Conservation (phyloP, 306 rosid species). For the Hylodesmum podocarpum region DNA sequence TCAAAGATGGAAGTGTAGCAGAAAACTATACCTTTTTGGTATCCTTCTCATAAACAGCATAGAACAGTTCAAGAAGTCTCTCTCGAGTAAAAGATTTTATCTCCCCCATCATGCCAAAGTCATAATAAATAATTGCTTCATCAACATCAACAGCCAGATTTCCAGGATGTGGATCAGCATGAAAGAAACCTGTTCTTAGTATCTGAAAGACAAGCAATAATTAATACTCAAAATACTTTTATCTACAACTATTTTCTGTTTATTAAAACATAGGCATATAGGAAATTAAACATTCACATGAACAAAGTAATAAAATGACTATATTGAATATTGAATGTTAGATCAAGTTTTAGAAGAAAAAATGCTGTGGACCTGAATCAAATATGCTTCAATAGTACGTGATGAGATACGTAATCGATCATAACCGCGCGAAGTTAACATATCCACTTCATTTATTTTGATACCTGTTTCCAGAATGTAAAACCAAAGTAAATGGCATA, state of each 20-base stretch:
- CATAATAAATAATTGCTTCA: constrained; percentile 83
- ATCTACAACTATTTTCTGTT: background rate
- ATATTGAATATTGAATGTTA: constrained; percentile 15
- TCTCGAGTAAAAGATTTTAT: constrained; percentile 86
- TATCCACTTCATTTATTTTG: constrained; percentile 72
- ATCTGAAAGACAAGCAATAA: constrained; percentile 51
- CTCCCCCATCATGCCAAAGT: constrained; percentile 99
- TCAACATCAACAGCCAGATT: constrained; percentile 85
- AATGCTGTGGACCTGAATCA: constrained; percentile 69
- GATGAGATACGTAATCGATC: constrained; percentile 64
- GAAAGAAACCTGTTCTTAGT: constrained; percentile 91
- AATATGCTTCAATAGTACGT: constrained; percentile 84
- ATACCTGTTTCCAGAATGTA: constrained; percentile 47
- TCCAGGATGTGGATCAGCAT: constrained; percentile 98
- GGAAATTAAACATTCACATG: background rate
- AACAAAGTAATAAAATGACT: constrained; percentile 18
- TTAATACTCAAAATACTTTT: background rate
- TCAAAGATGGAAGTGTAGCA: constrained; percentile 5
- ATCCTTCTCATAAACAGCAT: constrained; percentile 85
- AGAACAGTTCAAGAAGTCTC: constrained; percentile 87
- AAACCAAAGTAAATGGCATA: constrained; percentile 25
- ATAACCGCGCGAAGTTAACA: constrained; percentile 62
- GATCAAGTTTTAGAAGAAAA: constrained; percentile 5
- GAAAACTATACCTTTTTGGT: constrained; percentile 69
- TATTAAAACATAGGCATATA: background rate